Evolutionary conservation across 331 rosid genomes (phyloP).

Genomic region (Malus hybrid): DNA sequence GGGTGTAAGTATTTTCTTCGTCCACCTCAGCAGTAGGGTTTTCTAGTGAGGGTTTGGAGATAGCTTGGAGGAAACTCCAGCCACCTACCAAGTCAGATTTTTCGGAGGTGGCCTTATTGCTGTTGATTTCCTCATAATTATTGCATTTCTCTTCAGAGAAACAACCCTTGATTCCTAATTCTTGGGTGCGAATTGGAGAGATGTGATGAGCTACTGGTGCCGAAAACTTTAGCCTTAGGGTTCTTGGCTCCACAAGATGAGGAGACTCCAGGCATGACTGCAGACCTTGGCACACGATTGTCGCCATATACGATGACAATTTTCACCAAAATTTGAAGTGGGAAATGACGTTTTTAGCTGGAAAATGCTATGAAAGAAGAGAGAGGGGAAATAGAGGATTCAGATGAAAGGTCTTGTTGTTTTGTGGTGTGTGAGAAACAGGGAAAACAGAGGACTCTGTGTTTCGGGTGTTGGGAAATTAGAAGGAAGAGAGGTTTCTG

Average conservation of each 20-base stretch:
- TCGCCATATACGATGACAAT: conserved; percentile 44
- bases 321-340: not conserved
- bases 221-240: conserved; percentile 45
- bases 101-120: not conserved
- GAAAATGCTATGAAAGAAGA: not conserved
- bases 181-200: conserved; percentile 24
- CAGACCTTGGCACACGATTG: conserved; percentile 53
- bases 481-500: not conserved
- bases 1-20: conserved; percentile 34
- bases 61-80: conserved; percentile 53
- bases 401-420: not conserved
- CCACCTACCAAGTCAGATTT: conserved; percentile 24
- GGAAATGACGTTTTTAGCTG: not conserved
- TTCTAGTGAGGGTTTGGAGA: conserved; percentile 19
- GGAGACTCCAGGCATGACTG: conserved; percentile 64
- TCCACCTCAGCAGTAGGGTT: not conserved
- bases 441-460: conserved; percentile 15
- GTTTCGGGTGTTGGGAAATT: not conserved
- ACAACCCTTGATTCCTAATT: conserved; percentile 30
- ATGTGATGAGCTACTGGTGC: conserved; percentile 20
- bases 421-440: not conserved
- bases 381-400: not conserved
- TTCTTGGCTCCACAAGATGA: conserved; percentile 50
- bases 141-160: conserved; percentile 9
- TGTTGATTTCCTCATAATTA: not conserved